Base-by-base conservation (phyloP, 1,139 yeast species). In the Magnusiomyces fungicola region DNA sequence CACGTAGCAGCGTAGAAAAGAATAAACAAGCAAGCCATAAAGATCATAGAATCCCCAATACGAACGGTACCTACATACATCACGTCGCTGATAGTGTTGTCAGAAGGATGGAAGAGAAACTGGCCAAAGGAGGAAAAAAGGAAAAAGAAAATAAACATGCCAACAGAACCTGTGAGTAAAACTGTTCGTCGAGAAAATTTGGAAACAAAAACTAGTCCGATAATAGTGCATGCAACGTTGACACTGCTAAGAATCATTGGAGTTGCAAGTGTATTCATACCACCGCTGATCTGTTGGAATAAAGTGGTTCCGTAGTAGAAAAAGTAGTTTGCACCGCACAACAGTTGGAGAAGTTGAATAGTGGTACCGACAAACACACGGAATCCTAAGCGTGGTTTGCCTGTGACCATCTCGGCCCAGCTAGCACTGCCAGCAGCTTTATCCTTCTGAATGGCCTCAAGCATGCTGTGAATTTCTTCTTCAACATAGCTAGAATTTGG, bases 1-100 rank as follows among this genome's bases (percentile, higher is more conserved):
- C 95, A 86, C 6, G 95, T 80, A 37, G 83, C 76, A 33, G 95
- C 92, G 63, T 85, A 87, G 73, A 78, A 81, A 76, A 83, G 83
- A 56, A 87, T 83, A 71, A 80, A 87, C 54, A 83, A 65, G 66
- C 92, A 83, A 27, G 89, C 79, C 59, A 86, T 76, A 60, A 84
- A 81, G 64, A 87, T 83, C 86, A 79, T 75, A 53, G 83, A 85
- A 66, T 80, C 71, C 67, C 90, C 90, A 48, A 83, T 79, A 55
- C 83, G 71, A 39, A 45, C 22, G 44, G 47, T 46, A 3, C 22
- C 22, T 7, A 27, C 30, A 12, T 27, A 7, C 9, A 32, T 23
- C 32, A 51, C 66, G 16, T 30, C 25, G 18, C 27, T 24, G 9
- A 29, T 25, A 21, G 56, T 49, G 56, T 23, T 67, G 60, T 50